Percentiles rank a stretch among this genome's conserved stretches.
Conservation (phyloP, 306 rosid genomes). For the Inga laurina region DNA sequence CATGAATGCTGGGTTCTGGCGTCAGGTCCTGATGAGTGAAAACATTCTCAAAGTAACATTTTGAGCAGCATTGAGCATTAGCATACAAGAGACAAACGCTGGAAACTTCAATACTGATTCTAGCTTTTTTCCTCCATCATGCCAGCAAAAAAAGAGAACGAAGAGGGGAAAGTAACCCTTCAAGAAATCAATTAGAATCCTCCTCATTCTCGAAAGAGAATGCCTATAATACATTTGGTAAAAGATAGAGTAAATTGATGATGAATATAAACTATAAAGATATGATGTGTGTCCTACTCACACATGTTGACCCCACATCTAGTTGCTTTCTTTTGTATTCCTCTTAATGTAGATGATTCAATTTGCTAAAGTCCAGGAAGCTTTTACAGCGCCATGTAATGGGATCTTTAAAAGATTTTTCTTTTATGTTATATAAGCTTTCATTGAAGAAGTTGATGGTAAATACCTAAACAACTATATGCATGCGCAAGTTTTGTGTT, state of each 20-base stretch:
- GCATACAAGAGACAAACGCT: conserved; percentile 7
- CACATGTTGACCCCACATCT: background rate
- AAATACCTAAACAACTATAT: background rate
- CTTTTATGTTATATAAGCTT: background rate
- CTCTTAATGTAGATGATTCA: background rate
- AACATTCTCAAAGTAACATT: conserved; percentile 31
- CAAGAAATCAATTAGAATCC: background rate
- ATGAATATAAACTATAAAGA: background rate
- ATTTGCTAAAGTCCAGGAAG: background rate
- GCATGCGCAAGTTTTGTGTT: background rate
- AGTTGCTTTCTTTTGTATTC: background rate
- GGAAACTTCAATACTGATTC: conserved; percentile 13
- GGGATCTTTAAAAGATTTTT: background rate
- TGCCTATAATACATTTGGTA: background rate
- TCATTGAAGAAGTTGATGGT: background rate
- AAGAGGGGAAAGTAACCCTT: conserved; percentile 25
- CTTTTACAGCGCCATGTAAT: background rate
- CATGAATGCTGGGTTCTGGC: conserved; percentile 63
- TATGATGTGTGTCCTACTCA: background rate
- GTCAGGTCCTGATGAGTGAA: conserved; percentile 58
- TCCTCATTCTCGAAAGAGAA: background rate
- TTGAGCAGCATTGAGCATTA: conserved; percentile 24
- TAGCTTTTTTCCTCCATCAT: background rate
- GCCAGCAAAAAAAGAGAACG: background rate
- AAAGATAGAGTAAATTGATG: no score